Evolutionary conservation across 805 yeast genomes (phyloP).

Genomic region (Priceomyces haplophilus): DNA sequence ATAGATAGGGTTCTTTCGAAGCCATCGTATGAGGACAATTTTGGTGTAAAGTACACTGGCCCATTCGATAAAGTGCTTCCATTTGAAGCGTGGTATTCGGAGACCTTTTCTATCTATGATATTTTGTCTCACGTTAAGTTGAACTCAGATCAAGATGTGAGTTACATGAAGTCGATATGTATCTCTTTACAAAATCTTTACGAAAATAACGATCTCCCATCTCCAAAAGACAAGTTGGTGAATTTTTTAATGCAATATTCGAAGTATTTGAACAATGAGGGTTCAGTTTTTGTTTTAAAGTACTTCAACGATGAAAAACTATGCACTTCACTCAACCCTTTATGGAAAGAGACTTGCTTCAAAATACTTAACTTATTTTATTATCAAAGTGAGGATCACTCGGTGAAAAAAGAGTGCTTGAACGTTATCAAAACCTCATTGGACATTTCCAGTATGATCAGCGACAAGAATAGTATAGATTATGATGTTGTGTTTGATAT

Average conservation of each 20-base stretch:
- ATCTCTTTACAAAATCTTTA: constrained; percentile 29
- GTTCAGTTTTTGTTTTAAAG: constrained; percentile 43
- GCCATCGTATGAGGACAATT: constrained; percentile 16
- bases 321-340: constrained; percentile 51
- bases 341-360: constrained; percentile 50
- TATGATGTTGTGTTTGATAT: constrained; percentile 33
- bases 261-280: constrained; percentile 32
- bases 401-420: constrained; percentile 30
- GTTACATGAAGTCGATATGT: constrained; percentile 34
- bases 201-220: constrained; percentile 33
- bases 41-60: constrained; percentile 12
- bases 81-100: constrained; percentile 40
- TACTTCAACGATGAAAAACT: constrained; percentile 47
- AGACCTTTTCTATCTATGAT: constrained; percentile 38
- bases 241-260: constrained; percentile 39
- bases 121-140: constrained; percentile 26
- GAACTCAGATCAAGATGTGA: constrained; percentile 24
- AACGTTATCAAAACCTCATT: constrained; percentile 36
- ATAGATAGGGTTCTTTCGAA: constrained; percentile 39
- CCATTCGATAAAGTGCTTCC: constrained; percentile 30
- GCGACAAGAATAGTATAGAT: constrained; percentile 26
- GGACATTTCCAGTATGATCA: constrained; percentile 28
- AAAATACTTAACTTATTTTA: constrained; percentile 46
- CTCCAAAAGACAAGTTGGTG: constrained; percentile 43
- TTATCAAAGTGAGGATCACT: constrained; percentile 17